phyloP scores from a whole-genome alignment of 441 rosid species.

The Monsonia emarginata region DNA sequence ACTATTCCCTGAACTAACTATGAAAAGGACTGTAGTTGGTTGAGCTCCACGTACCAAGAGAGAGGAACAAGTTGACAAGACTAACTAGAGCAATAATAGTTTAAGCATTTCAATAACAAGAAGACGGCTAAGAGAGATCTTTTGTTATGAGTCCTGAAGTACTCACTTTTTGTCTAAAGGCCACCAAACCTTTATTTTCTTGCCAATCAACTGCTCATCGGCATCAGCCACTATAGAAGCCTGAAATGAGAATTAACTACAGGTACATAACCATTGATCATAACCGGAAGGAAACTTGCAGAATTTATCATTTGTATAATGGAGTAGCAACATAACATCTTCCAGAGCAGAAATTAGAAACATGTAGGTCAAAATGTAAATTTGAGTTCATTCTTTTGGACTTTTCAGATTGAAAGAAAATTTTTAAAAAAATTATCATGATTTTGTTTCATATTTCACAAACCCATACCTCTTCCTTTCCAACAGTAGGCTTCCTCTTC shows the following conservation, averaged over 20 bases:
- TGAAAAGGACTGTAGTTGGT: neutral
- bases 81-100: conserved; percentile 3
- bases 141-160: neutral
- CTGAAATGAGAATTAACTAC: conserved; percentile 28
- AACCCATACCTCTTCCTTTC: conserved; percentile 38
- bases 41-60: no score
- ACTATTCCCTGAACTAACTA: neutral
- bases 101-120: conserved; percentile 4
- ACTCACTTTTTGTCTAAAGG: conserved; percentile 63
- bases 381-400: neutral
- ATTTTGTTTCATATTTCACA: neutral
- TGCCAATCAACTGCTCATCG: conserved; percentile 43
- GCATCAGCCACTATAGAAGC: conserved; percentile 24
- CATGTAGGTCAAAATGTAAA: neutral
- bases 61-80: conserved; percentile 3
- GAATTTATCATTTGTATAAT: neutral
- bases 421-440: neutral
- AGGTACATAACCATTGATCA: neutral
- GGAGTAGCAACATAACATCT: neutral
- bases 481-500: conserved; percentile 31
- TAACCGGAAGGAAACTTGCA: neutral
- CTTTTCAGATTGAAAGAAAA: neutral
- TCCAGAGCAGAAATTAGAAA: neutral
- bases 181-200: conserved; percentile 76
- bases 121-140: neutral